Percentiles rank a stretch among this genome's conserved stretches.
Evolutionary conservation across 768 basidiomycete genomes (phyloP).

Genomic region (Boletus vermiculosoides): DNA sequence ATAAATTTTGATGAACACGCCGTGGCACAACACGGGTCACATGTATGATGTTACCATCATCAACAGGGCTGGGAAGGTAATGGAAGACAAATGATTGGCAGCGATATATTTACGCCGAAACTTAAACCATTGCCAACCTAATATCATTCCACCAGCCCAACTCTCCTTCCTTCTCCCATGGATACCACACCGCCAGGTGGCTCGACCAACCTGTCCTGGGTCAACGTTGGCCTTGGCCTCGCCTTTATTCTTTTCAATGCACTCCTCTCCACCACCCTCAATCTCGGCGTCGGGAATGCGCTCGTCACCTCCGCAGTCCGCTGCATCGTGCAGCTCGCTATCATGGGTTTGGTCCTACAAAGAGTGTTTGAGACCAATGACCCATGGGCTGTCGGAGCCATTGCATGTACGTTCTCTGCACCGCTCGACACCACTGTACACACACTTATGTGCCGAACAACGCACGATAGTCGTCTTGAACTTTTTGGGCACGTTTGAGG

Average conservation of each 20-base stretch:
- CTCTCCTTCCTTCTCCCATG: slow-evolving; percentile 21
- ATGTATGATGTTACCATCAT: too few species aligned
- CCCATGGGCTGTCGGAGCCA: slow-evolving; percentile 70
- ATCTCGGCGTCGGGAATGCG: slow-evolving; percentile 66
- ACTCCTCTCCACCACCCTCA: slow-evolving; percentile 57
- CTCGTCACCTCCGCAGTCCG: slow-evolving; percentile 68
- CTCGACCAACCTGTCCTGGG: slow-evolving; percentile 51
- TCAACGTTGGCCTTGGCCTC: slow-evolving; percentile 75
- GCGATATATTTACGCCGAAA: neutral
- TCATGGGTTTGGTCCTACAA: slow-evolving; percentile 69
- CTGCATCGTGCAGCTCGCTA: slow-evolving; percentile 74
- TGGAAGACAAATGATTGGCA: neutral
- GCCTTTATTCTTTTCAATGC: slow-evolving; percentile 75
- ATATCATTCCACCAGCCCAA: neutral
- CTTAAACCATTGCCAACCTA: neutral
- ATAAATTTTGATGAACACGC: neutral
- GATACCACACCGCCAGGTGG: slow-evolving; percentile 26
- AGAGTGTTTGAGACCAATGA: slow-evolving; percentile 74
- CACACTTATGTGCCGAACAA: neutral
- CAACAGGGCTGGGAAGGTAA: neutral
- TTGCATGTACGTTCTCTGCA: slow-evolving; percentile 54
- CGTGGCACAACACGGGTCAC: too few species aligned
- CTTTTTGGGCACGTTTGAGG: slow-evolving; percentile 73
- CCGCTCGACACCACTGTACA: neutral
- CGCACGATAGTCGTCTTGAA: slow-evolving; percentile 58